Conservation (phyloP, 176 grass and related monocot species). For the Cocos nucifera region DNA sequence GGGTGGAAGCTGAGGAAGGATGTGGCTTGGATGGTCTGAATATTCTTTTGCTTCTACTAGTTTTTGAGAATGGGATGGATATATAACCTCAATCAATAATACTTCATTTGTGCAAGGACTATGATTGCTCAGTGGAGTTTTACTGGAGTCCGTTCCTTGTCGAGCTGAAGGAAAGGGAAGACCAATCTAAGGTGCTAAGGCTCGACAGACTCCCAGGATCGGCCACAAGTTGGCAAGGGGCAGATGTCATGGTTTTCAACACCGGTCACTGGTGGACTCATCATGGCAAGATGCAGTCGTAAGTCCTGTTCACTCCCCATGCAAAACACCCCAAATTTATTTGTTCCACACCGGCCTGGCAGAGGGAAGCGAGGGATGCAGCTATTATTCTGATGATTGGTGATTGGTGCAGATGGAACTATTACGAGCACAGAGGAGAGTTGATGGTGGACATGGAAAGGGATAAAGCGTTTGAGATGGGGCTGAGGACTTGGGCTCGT, state of each 20-base stretch:
- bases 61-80: too few relatives aligned
- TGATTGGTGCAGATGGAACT: constrained; percentile 29
- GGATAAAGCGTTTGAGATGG: constrained; percentile 27
- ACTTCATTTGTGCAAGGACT: constrained; percentile 21
- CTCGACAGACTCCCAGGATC: constrained; percentile 33
- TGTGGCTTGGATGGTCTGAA: too few relatives aligned
- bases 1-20: too few relatives aligned
- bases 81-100: too few relatives aligned
- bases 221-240: constrained; percentile 5
- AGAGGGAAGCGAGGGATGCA: too few relatives aligned
- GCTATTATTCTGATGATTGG: background rate
- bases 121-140: constrained; percentile 46
- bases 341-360: too few relatives aligned
- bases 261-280: constrained; percentile 72
- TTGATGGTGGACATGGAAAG: constrained; percentile 23
- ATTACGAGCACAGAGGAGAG: constrained; percentile 24
- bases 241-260: constrained; percentile 51
- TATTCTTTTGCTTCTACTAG: too few relatives aligned
- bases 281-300: constrained; percentile 28
- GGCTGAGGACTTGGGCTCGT: constrained; percentile 31
- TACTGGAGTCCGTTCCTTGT: constrained; percentile 63
- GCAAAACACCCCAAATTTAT: too few relatives aligned
- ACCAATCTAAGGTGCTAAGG: constrained; percentile 27
- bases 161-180: constrained; percentile 25
- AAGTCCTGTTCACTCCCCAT: too few relatives aligned